phyloP scores from a whole-genome alignment of 108 stramenopile species.

The Mediolabrus comicus region DNA sequence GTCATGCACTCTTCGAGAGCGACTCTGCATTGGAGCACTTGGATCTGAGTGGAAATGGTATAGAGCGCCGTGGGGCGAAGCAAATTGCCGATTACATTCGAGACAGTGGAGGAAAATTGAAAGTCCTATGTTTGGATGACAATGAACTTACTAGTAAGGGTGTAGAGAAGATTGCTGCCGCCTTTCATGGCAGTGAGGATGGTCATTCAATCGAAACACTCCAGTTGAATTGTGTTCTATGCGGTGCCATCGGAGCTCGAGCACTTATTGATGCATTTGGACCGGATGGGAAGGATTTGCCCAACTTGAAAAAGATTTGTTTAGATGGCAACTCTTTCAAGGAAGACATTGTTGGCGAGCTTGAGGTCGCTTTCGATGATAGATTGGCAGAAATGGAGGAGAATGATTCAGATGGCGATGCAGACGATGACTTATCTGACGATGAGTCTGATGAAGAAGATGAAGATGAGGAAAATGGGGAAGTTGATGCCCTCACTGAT shows the following conservation, averaged over 20 bases:
- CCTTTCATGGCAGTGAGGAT: slow-evolving; percentile 42
- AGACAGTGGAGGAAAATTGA: slow-evolving; percentile 36
- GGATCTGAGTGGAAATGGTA: slow-evolving; percentile 46
- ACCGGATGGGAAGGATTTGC: slow-evolving; percentile 36
- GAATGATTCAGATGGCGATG: slow-evolving; percentile 50
- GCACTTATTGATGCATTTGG: slow-evolving; percentile 50
- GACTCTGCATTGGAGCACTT: slow-evolving; percentile 45
- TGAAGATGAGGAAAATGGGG: slow-evolving; percentile 16
- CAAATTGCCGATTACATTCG: slow-evolving; percentile 47
- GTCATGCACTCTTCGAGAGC: slow-evolving; percentile 46
- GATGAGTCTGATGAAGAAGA: slow-evolving; percentile 43
- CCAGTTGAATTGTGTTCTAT: slow-evolving; percentile 23
- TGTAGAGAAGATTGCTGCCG: slow-evolving; percentile 29
- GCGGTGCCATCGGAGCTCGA: slow-evolving; percentile 43
- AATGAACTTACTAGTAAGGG: slow-evolving; percentile 52
- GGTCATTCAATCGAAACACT: slow-evolving; percentile 41
- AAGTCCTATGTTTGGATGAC: slow-evolving; percentile 44
- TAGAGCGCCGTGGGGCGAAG: slow-evolving; percentile 39
- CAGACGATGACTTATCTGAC: slow-evolving; percentile 46
- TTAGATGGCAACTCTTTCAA: slow-evolving; percentile 46
- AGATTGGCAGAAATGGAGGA: slow-evolving; percentile 46
- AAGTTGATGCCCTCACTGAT: slow-evolving; percentile 42
- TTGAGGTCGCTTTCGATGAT: slow-evolving; percentile 40
- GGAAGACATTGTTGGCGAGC: slow-evolving; percentile 29
- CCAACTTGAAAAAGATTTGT: slow-evolving; percentile 35